A percentile compares a stretch with the other conserved stretches of the same genome.
Evolutionary conservation across 345 rosid genomes (phyloP).

Genomic region (Citropsis articulata): DNA sequence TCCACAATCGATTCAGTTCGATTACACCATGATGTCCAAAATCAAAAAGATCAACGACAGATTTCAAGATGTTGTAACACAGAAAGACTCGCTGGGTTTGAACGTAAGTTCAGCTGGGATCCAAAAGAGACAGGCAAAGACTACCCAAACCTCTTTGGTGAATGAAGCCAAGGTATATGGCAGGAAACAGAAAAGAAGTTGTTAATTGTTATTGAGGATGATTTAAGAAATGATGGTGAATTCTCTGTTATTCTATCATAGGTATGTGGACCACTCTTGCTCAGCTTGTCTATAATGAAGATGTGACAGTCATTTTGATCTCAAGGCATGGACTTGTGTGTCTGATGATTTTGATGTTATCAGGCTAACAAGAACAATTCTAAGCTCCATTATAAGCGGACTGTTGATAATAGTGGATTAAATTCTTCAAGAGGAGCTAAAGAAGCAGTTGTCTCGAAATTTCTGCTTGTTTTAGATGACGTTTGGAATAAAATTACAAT

Average conservation of each 20-base stretch:
- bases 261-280: slow-evolving; percentile 28
- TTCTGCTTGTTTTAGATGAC: slow-evolving; percentile 23
- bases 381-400: not conserved
- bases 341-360: not conserved
- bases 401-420: not conserved
- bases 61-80: not conserved
- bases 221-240: not conserved
- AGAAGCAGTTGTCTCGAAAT: not conserved
- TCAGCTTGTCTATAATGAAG: slow-evolving; percentile 14
- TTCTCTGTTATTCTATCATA: slow-evolving; percentile 12
- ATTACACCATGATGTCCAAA: not conserved
- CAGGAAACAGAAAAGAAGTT: slow-evolving; percentile 14
- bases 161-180: slow-evolving; percentile 13
- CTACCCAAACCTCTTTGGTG: not conserved
- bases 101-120: not conserved
- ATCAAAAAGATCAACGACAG: not conserved
- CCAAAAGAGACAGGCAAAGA: not conserved
- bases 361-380: not conserved
- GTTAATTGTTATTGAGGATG: not conserved
- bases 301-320: slow-evolving; percentile 1
- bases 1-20: not conserved
- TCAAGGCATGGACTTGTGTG: slow-evolving; percentile 15
- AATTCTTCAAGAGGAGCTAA: slow-evolving; percentile 8
- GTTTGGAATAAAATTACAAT: slow-evolving; percentile 14
- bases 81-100: not conserved